These are phyloP conservation scores for Diaporthe longicolla DNA, from an alignment of 2,329 filamentous ascomycete genomes.

Conservation along the genomic window DNA sequence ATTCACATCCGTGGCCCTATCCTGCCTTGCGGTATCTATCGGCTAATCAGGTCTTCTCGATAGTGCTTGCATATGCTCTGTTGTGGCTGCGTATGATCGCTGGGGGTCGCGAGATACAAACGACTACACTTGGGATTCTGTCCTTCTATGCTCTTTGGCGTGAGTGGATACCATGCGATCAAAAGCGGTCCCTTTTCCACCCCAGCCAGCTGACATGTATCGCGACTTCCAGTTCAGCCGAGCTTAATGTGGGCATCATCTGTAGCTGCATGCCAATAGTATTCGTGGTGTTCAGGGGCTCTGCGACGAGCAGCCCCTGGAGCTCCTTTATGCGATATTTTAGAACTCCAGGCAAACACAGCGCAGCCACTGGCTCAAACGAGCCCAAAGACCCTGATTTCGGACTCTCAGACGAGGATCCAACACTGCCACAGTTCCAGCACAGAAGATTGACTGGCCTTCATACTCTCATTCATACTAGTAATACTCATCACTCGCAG, in stretches of 20 bases:
- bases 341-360: background rate
- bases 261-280: conserved; percentile 26
- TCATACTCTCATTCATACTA: background rate
- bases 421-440: background rate
- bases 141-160: background rate
- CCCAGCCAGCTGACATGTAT: background rate
- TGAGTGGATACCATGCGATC: background rate
- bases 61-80: conserved; percentile 19
- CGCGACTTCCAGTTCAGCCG: conserved; percentile 6
- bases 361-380: background rate
- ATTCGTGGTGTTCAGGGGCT: conserved; percentile 21
- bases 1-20: background rate
- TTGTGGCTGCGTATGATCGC: conserved; percentile 9
- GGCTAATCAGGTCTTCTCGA: background rate
- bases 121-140: conserved; percentile 20
- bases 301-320: background rate
- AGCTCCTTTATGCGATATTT: background rate
- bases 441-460: background rate
- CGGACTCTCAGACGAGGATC: background rate
- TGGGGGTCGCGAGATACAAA: background rate
- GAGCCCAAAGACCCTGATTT: background rate
- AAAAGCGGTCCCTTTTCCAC: background rate
- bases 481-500: background rate
- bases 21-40: background rate
- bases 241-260: conserved; percentile 30